Conservation (phyloP, 2,329 filamentous ascomycete species). For the Sclerotinia minor region DNA sequence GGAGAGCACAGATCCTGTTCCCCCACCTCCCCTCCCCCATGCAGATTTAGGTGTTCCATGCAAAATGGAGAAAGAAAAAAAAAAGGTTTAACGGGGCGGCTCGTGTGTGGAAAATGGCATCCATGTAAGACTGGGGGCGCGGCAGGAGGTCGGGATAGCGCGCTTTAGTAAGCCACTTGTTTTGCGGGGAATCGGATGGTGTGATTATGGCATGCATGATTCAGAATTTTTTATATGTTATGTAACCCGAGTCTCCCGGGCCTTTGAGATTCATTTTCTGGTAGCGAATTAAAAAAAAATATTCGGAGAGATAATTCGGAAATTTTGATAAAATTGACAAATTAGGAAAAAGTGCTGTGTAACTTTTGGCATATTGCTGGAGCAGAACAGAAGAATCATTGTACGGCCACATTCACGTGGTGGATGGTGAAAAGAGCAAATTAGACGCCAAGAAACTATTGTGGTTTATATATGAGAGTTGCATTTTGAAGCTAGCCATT, state of each 20-base stretch:
- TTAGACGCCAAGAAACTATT: background rate
- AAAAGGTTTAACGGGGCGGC: background rate
- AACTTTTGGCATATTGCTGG: background rate
- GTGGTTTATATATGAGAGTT: background rate
- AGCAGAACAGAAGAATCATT: background rate
- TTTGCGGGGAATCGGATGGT: slow-evolving; percentile 13
- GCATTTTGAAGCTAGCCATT: background rate
- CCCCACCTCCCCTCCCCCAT: no score
- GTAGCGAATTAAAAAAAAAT: background rate
- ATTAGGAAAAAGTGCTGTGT: background rate
- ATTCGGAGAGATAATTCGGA: background rate
- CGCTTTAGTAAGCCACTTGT: background rate
- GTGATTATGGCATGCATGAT: slow-evolving; percentile 7
- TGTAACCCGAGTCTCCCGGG: slow-evolving; percentile 6
- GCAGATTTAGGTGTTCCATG: background rate
- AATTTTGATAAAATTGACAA: background rate
- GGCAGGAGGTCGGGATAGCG: background rate
- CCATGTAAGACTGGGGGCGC: background rate
- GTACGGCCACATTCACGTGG: background rate
- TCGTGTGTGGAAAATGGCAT: background rate
- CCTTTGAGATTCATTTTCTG: background rate
- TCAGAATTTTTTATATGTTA: background rate
- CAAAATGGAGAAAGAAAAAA: no score
- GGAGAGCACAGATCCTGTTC: background rate
- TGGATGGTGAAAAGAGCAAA: background rate